Conservation (phyloP, 345 rosid species). For the Reutealis trisperma region DNA sequence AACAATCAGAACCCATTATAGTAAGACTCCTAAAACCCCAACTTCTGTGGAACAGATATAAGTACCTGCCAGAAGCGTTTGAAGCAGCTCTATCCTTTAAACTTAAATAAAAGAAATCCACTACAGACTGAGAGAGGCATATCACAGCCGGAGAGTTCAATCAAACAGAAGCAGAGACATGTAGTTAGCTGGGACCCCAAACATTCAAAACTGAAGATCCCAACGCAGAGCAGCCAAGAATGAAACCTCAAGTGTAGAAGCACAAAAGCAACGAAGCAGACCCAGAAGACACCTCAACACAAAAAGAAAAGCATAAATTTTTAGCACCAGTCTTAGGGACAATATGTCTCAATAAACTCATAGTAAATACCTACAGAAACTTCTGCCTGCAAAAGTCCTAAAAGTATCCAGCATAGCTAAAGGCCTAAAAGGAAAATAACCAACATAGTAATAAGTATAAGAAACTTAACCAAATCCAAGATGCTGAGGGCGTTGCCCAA, state of each 20-base stretch:
- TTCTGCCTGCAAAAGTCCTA: conserved; percentile 32
- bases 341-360: conserved; percentile 37
- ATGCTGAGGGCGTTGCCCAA: conserved; percentile 55
- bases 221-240: conserved; percentile 59
- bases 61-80: conserved; percentile 65
- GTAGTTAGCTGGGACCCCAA: conserved; percentile 62
- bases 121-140: conserved; percentile 44
- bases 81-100: conserved; percentile 59
- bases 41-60: conserved; percentile 49
- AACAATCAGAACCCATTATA: conserved; percentile 10
- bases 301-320: conserved; percentile 58
- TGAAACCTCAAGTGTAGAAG: conserved; percentile 69
- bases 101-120: conserved; percentile 54
- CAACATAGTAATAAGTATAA: conserved; percentile 56
- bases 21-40: conserved; percentile 30
- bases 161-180: conserved; percentile 58
- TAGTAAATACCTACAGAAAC: conserved; percentile 31
- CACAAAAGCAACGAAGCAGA: conserved; percentile 88
- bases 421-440: conserved; percentile 34
- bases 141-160: conserved; percentile 53
- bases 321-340: conserved; percentile 50
- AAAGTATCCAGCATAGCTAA: conserved; percentile 32
- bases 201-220: conserved; percentile 65
- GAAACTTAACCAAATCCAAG: conserved; percentile 74
- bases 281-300: conserved; percentile 90